Base-by-base conservation (phyloP, 805 yeast species). In the Lipomyces sp. region DNA sequence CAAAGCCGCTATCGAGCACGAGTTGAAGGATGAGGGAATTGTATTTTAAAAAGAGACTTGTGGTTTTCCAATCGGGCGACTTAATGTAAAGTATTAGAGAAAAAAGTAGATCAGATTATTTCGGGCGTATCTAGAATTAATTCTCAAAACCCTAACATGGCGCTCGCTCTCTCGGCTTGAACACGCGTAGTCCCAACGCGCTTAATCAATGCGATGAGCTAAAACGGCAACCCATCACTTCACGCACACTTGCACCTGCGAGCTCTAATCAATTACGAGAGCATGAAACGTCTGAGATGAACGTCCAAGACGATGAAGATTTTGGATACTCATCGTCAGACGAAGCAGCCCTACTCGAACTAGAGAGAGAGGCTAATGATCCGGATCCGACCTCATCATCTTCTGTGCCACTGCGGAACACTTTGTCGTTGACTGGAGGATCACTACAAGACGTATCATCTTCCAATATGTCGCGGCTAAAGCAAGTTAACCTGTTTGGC, bases 1-100 rank as follows among this genome's bases (percentile, higher is more conserved):
- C 64, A 93, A 95, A 80, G 75, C 80, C 54, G 87, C 89, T 57
- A 90, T 95, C 66, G 85, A 87, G 64, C 90, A 88, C 74, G 92
- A 89, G 76, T 82, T 92, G 71, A 77, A 79, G 4, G 84, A 85
- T 71, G 86, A 80, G 71, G 72, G 71, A 6, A 53, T 60, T 24
- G 57, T 51, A n/a, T 60, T 60, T 37, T 60, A 53, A 34, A 15
- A 30, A 45, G 55, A 29, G 34, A 10, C 5, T n/a, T 10, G 7
- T 30, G 54, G 54, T 32, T 51, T n/a, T n/a, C 24, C 24, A 24
- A 10, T 51, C 24, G 29, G 54, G 29, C 33, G 24, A 8, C 33
- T 30, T 15, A 0, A 30, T 51, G 54, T 51, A 51, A 51, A 48
- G 5, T 24, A 51, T 51, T 29, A 51, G 10, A 51, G n/a, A 42